Evolutionary conservation across 2,329 filamentous ascomycete species (phyloP), one percentile per base, ranked within the genome.

Genomic region (Beauveria sp.): DNA sequence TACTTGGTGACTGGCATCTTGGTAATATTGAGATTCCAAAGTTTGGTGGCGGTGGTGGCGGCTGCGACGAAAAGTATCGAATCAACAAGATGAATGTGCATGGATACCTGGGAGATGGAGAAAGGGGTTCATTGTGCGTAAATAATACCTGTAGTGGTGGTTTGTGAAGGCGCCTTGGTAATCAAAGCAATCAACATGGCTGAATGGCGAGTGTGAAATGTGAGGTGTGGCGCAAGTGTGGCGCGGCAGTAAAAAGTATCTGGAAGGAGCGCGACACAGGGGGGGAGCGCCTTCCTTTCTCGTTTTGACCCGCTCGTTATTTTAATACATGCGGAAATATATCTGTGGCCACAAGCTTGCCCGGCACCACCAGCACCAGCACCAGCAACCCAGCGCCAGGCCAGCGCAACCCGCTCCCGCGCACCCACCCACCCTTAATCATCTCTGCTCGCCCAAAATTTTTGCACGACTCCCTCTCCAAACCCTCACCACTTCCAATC

Each of bases 401-500:
- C 34, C 34, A 38, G 12, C 34, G 34, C 34, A 38, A 38, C 34
- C 34, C 34, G 12, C 22, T 26, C 46, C 46, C 10, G 38, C 52
- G 38, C 53, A 55, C 53, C 53, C 38, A n/a, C 55, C 55, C 55
- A 50, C 45, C 46, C 55, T 58, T 50, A 58, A 40, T 58, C 56
- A 59, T 43, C 56, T 51, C 5, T 50, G 22, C 51, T 45, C 50
- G 60, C 60, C 60, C 60, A 51, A 62, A 62, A 62, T 62, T 62
- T 61, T 62, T 56, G 45, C 48, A 34, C 48, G 34, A 20, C 52
- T 55, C 48, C 26, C 53, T 58, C 40, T 42, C 53, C 40, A 62
- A 62, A 56, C 60, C 60, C 52, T 62, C 60, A 62, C 60, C 60
- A 56, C 60, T 62, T 50, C 52, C 59, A 48, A 61, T 51, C 43